Base-by-base conservation (phyloP, 2,329 filamentous ascomycete species). In the Ustulina deusta region DNA sequence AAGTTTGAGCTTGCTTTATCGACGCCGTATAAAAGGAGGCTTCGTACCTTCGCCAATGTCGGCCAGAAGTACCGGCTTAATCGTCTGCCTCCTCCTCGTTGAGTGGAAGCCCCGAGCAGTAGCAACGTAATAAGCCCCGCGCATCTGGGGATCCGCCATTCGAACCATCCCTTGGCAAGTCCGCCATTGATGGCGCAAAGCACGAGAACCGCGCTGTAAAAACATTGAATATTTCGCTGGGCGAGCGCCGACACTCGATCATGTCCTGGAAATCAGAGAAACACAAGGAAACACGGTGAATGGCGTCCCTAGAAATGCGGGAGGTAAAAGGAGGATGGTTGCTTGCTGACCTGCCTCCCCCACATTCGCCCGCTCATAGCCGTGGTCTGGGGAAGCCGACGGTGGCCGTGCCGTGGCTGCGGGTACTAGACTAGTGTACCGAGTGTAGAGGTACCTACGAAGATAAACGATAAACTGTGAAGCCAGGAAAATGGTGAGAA, bases 11-110 rank as follows among this genome's bases (percentile, higher is more conserved):
- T 25, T 40, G 7, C 25, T 11, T 10, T 25, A 13, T 44, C 17
- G 11, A 11, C 22, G 6, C 17, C 6, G 11, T 46, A n/a, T n/a
- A 11, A 7, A 6, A 2, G n/a, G 25, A 17, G 6, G 17, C 54
- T 32, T 11, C 78, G 81, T 74, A 91, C 92, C 92, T 85, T 97
- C 93, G 58, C 93, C 93, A 80, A 97, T 96, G 77, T 97, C 93
- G 70, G 93, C 93, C 67, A 97, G 81, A 46, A 95, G 76, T 67
- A 96, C 94, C 0, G 93, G 93, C 81, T 95, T 95, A 54, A 96
- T 85, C 1, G 85, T 87, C 58, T 81, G 82, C 52, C 87, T 74
- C 17, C 77, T 79, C 71, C 80, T 79, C 20, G 86, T 84, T 49
- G 83, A 82, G 69, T 87, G 85, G 74, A 89, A 87, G 67, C 81